Evolutionary conservation across 495 filamentous ascomycete species (phyloP), one percentile per base, ranked within the genome.

Genomic region (Aspergillus nidulans): DNA sequence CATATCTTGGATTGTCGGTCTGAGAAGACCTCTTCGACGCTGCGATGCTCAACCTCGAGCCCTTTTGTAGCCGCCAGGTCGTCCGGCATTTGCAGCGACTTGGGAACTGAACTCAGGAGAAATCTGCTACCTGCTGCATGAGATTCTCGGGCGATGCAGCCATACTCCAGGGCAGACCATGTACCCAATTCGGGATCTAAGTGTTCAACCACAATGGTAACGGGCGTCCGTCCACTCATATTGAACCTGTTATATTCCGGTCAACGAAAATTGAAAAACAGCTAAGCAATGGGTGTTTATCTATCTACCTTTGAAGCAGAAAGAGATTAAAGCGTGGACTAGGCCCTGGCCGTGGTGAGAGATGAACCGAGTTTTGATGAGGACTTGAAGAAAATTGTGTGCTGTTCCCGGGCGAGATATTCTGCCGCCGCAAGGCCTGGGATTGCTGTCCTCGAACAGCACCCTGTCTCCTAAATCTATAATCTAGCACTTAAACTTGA

Each of bases 161-260:
- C 72, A 75, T 98, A 98, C 74, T 98, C 94, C 18, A 96, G 79
- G 19, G 85, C 81, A 5, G 92, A 96, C 94, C 94, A 98, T 28
- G 81, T 80, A n/a, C 92, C 94, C 21, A 97, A 80, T 69, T 98
- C 94, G 13, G 87, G 83, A 75, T 96, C 91, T 19, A 96, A 80
- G 72, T 96, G 91, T 76, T 96, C 91, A 51, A 96, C 90, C 60
- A 96, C 85, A 72, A 90, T 95, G 34, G 81, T 89, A 47, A 65
- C 59, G 45, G 61, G 64, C 63, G 85, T 86, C 26, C 64, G 59
- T 48, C 61, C 63, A 52, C 49, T 49, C 69, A 71, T 74, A 47
- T 45, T 59, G 42, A 19, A 12, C 39, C 52, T 47, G 25, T 19
- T 13, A 43, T 36, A 21, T 53, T 20, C 12, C n/a, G n/a, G 23